phyloP scores from a whole-genome alignment of 257 asterid genomes.

The Knoxia roxburghii region DNA sequence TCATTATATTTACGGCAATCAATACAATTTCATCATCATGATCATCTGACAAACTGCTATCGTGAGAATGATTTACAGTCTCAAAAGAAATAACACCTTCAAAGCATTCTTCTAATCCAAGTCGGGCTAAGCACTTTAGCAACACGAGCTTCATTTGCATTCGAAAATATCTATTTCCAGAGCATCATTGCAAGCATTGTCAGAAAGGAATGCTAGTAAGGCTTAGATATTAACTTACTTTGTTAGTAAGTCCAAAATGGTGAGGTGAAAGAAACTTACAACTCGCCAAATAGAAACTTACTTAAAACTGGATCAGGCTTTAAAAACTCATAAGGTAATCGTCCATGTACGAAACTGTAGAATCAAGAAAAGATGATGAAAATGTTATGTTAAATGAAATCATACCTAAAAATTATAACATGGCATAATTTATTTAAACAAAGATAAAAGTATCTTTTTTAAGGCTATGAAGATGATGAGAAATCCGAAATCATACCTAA shows the following conservation, averaged over 20 bases:
- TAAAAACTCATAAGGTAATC: constrained; percentile 74
- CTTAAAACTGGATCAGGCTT: constrained; percentile 58
- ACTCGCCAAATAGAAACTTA: constrained; percentile 71
- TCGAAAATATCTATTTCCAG: constrained; percentile 84
- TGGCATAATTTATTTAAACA: too few species aligned
- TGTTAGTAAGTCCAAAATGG: too few species aligned
- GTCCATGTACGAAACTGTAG: constrained; percentile 75
- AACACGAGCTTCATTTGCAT: constrained; percentile 90
- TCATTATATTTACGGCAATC: constrained; percentile 13
- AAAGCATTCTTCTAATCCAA: constrained; percentile 81
- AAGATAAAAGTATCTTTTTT: too few species aligned
- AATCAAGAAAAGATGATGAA: not conserved
- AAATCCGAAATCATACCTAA: too few species aligned
- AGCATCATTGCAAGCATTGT: not conserved
- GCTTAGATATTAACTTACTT: not conserved
- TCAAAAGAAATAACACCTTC: constrained; percentile 70
- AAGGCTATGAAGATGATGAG: too few species aligned
- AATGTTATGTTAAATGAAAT: too few species aligned
- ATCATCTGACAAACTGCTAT: constrained; percentile 17
- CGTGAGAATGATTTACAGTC: constrained; percentile 58
- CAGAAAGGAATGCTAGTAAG: constrained; percentile 4
- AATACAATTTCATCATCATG: constrained; percentile 20
- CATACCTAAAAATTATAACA: too few species aligned
- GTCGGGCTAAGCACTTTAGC: constrained; percentile 61
- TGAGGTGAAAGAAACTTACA: constrained; percentile 43